phyloP scores from a whole-genome alignment of 768 basidiomycete genomes.

The Mycena vitilis region DNA sequence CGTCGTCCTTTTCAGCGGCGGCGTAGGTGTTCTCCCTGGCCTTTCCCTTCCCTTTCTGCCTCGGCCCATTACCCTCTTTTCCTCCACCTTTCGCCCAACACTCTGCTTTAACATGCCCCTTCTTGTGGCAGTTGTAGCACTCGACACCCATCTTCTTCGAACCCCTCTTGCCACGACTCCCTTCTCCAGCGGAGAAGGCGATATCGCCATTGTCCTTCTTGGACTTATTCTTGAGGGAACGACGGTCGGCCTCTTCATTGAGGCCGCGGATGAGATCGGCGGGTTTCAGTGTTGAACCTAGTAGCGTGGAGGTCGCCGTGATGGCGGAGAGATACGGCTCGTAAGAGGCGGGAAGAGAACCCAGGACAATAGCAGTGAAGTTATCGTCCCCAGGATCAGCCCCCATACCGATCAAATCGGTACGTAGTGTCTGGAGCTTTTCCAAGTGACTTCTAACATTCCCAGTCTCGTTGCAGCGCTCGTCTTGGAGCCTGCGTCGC shows the following conservation, averaged over 20 bases:
- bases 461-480: constrained; percentile 37
- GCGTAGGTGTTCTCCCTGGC: no score
- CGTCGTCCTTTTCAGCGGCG: no score
- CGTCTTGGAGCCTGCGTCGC: constrained; percentile 37
- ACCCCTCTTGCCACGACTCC: constrained; percentile 1
- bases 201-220: constrained; percentile 4
- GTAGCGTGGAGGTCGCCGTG: constrained; percentile 33
- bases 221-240: constrained; percentile 21
- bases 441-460: constrained; percentile 24
- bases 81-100: no score
- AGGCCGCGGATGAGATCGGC: constrained; percentile 35
- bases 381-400: constrained; percentile 4
- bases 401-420: constrained; percentile 35
- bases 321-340: constrained; percentile 37
- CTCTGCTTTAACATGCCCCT: no score
- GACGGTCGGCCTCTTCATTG: constrained; percentile 35
- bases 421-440: no score
- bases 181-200: constrained; percentile 23
- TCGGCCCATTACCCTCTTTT: no score
- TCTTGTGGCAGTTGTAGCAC: constrained; percentile 7
- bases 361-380: constrained; percentile 24
- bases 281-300: constrained; percentile 25
- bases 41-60: no score
- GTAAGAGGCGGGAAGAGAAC: constrained; percentile 41
- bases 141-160: constrained; percentile 16